Base-by-base conservation (phyloP, 441 rosid genomes). In the Erysimum cheiri region DNA sequence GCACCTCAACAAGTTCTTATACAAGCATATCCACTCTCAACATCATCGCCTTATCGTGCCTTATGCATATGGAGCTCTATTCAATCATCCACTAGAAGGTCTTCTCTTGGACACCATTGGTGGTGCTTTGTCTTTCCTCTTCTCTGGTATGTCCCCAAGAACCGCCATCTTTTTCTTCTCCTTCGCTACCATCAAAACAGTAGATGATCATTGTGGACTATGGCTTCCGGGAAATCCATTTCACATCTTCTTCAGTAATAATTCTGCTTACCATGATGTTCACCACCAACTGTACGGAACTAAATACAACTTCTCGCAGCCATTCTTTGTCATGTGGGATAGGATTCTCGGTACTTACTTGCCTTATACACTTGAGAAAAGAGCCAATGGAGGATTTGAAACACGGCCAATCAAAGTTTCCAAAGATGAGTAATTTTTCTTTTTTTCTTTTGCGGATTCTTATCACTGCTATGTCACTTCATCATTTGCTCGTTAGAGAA, bases 181-280 rank as follows among this genome's bases (percentile, higher is more conserved):
- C 36, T 92, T 94, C 4, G 97, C 96, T 52, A 92, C 98, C 56
- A 83, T 94, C 75, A 94, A 94, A 76, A 90, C 97, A 5, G 97
- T 90, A 10, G 98, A 92, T 63, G 97, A 91, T 74, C 98, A 91
- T 76, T 91, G 98, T 8, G 97, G 98, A 41, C 54, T 94, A 17
- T 84, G 96, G 92, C 91, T 92, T 70, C 99, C 98, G 17, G 98
- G 99, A 70, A 94, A 94, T 67, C 90, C 84, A 15, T 94, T 94
- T 81, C 98, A 94, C 53, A 36, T 84, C 52, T 83, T 94, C 80
- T 94, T 94, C 48, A 85, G 75, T 75, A 94, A 94, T 83, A 94
- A 94, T 55, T 81, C 97, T 28, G 98, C 98, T 10, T 94, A 91
- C 64, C 98, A 91, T 56, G 98, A 94, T 70, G 79, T 94, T 64